Evolutionary conservation across 192 early-diverging fungal genomes (phyloP).

Genomic region (Backusella liffmaniae): DNA sequence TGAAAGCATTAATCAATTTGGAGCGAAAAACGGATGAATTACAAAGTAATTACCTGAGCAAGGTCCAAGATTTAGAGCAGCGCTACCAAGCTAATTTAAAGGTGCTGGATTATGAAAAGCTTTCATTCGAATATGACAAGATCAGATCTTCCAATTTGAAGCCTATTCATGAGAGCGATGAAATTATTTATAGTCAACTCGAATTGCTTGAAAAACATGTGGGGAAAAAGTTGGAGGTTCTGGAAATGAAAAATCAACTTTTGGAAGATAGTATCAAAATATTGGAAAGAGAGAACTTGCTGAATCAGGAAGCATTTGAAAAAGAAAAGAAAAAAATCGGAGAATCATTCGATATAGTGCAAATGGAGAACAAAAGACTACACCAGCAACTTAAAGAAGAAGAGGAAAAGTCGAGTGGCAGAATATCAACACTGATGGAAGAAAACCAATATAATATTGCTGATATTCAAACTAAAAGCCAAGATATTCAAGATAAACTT

Average conservation of each 20-base stretch:
- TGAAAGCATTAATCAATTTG: neutral
- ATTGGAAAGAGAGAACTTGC: neutral
- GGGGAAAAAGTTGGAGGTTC: neutral
- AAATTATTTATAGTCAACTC: neutral
- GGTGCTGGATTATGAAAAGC: neutral
- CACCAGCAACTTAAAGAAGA: neutral
- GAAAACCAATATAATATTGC: neutral
- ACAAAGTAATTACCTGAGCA: neutral
- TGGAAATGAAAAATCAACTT: neutral
- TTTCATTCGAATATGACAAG: neutral
- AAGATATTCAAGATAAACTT: neutral
- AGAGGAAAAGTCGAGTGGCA: neutral
- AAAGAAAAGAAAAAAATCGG: neutral
- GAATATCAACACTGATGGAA: neutral
- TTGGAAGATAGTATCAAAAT: neutral
- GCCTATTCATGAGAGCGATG: neutral
- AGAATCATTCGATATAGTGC: neutral
- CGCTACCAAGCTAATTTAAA: neutral
- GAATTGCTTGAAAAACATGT: neutral
- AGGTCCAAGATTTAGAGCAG: neutral
- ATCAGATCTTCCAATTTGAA: neutral
- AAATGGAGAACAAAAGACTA: neutral
- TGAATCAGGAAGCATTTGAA: neutral
- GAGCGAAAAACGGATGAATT: neutral
- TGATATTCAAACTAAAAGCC: neutral